Evolutionary conservation across 176 grass and related monocot species (phyloP).

Genomic region (Cenchrus purpureus): DNA sequence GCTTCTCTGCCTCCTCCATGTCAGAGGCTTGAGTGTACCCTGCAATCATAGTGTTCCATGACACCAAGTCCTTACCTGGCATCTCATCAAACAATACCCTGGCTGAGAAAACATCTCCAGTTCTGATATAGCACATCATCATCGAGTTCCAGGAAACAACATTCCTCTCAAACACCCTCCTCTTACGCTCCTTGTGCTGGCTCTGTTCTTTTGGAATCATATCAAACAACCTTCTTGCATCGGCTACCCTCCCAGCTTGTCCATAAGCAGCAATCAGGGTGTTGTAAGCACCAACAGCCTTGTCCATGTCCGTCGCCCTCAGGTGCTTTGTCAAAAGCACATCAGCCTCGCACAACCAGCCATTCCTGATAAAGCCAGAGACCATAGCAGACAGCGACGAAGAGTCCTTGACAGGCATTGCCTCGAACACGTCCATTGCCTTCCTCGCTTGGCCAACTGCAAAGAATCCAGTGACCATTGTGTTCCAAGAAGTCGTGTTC

Average conservation of each 20-base stretch:
- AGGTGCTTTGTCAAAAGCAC: slow-evolving; percentile 47
- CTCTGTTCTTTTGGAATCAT: slow-evolving; percentile 51
- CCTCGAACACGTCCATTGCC: slow-evolving; percentile 56
- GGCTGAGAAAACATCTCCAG: slow-evolving; percentile 52
- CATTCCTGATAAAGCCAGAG: slow-evolving; percentile 56
- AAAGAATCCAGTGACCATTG: slow-evolving; percentile 62
- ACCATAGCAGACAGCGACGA: slow-evolving; percentile 49
- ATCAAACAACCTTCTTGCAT: slow-evolving; percentile 68
- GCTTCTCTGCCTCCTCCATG: slow-evolving; percentile 59
- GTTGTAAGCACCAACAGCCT: slow-evolving; percentile 61
- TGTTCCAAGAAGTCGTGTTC: slow-evolving; percentile 65
- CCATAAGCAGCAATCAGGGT: slow-evolving; percentile 74
- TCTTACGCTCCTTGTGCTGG: slow-evolving; percentile 2
- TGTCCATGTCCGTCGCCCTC: slow-evolving; percentile 35
- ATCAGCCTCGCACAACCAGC: slow-evolving; percentile 50
- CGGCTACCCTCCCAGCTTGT: slow-evolving; percentile 43
- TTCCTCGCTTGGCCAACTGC: slow-evolving; percentile 43
- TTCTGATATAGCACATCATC: slow-evolving; percentile 69
- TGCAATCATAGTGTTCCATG: slow-evolving; percentile 76
- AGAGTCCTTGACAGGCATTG: slow-evolving; percentile 56
- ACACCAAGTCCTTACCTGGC: slow-evolving; percentile 60
- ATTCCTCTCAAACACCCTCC: slow-evolving; percentile 55
- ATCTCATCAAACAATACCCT: slow-evolving; percentile 69
- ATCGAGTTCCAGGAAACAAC: slow-evolving; percentile 77
- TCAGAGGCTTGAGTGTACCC: slow-evolving; percentile 47